Percentiles rank a stretch among this genome's conserved stretches.
These are phyloP conservation scores for Kitagawia praeruptora DNA, from an alignment of 129 eudicot genomes.

Conservation along the genomic window DNA sequence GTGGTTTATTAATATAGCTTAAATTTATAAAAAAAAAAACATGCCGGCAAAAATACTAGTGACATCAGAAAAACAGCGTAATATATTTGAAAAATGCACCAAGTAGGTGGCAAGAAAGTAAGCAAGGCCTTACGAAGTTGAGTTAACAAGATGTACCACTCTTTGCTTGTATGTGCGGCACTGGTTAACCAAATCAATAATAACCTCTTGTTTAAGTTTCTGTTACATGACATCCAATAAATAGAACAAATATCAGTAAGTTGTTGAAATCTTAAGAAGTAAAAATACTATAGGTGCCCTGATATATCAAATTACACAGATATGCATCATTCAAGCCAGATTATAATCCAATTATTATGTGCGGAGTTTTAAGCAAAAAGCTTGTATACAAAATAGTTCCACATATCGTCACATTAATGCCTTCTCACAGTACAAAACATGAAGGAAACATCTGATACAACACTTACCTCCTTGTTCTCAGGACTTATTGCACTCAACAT, in stretches of 20 bases:
- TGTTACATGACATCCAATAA: slow-evolving; percentile 17
- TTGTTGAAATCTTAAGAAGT: neutral
- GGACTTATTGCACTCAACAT: slow-evolving; percentile 90
- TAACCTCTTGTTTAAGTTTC: slow-evolving; percentile 84
- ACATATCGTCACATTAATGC: neutral
- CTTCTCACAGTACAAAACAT: neutral
- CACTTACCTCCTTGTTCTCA: slow-evolving; percentile 62
- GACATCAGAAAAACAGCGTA: neutral
- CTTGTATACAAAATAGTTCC: neutral
- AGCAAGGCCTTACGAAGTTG: slow-evolving; percentile 82
- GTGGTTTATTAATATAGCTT: neutral
- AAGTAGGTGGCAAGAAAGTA: neutral
- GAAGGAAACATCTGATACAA: neutral
- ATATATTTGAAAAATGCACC: neutral
- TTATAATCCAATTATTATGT: neutral
- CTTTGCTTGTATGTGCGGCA: slow-evolving; percentile 92
- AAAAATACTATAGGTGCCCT: neutral
- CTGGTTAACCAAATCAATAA: slow-evolving; percentile 92
- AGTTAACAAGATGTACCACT: slow-evolving; percentile 94
- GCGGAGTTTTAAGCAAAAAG: neutral
- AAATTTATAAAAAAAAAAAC: neutral
- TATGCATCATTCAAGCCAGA: neutral
- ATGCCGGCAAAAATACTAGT: neutral
- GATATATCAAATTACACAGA: neutral
- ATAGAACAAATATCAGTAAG: neutral